Base-by-base conservation (phyloP, 106 monocot species). In the Acorus calamus region DNA sequence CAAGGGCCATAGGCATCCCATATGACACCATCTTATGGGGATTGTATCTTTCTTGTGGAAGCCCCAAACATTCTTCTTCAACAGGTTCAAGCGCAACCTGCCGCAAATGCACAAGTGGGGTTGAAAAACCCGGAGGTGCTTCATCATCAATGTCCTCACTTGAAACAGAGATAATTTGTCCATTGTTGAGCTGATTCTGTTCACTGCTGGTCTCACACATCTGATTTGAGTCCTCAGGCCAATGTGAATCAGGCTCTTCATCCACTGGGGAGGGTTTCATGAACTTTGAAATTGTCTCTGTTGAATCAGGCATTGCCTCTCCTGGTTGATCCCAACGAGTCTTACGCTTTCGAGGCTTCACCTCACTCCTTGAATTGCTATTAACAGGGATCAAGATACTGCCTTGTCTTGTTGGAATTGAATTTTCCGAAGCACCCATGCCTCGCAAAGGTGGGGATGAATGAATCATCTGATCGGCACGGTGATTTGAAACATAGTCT, bases 241-340 rank as follows among this genome's bases (percentile, higher is more conserved):
- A 1, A 28, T 60, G 51, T 60, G 60, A 46, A 61, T 9, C 57
- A 11, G 54, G 57, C 45, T 74, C 74, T 43, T 44, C 42, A 51
- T 59, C 64, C 50, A 55, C 10, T 44, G 2, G 14, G 46, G 56
- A 8, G 42, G 42, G 47, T 58, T 74, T 82, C 28, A 49, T 59
- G 3, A 59, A 28, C 63, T 68, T 74, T 14, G 12, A 53, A 57
- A 56, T 42, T 52, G 58, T 14, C 56, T 65, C 64, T 44, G 48
- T 3, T 46, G 52, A 47, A 64, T 65, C 60, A 68, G 50, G 10
- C 42, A 6, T 42, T 50, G 59, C n/a, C 65, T 86, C 82, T 42
- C 68, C 52, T 50, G 72, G 77, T 44, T 66, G 77, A 71, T 91
- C 91, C 96, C 96, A 91, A 49, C 87, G 67, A 67, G 74, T 91